phyloP scores from a whole-genome alignment of 2,329 filamentous ascomycete genomes.

The Verticillium alfalfae region DNA sequence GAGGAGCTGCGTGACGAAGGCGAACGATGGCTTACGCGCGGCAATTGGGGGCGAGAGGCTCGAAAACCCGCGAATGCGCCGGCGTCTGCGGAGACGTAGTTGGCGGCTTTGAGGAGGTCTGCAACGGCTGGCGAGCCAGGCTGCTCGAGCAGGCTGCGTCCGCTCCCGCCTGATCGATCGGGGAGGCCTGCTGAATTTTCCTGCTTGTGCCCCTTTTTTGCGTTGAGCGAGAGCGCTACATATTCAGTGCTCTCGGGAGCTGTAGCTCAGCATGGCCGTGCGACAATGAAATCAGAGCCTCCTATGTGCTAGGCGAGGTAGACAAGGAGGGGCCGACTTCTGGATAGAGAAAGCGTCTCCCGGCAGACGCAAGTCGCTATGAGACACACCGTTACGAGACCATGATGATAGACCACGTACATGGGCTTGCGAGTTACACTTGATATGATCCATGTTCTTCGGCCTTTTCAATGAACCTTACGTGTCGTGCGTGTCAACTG shows the following conservation, averaged over 20 bases:
- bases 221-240: background rate
- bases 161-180: conserved; percentile 25
- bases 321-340: background rate
- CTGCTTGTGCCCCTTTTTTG: background rate
- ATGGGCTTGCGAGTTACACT: background rate
- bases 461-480: no score
- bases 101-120: conserved; percentile 86
- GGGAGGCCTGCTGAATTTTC: background rate
- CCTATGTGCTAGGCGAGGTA: background rate
- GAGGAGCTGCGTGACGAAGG: conserved; percentile 79
- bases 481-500: no score
- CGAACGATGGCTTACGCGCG: conserved; percentile 71
- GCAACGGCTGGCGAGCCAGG: conserved; percentile 75
- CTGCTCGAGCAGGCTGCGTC: conserved; percentile 61
- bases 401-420: background rate
- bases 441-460: no score
- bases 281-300: background rate
- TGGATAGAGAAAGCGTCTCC: background rate
- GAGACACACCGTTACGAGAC: background rate
- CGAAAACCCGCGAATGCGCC: conserved; percentile 70
- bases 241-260: background rate
- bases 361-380: background rate
- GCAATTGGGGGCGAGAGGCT: conserved; percentile 81
- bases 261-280: background rate
- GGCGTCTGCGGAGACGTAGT: conserved; percentile 82